Evolutionary conservation across 129 eudicot genomes (phyloP).

Genomic region (Kitagawia praeruptora): DNA sequence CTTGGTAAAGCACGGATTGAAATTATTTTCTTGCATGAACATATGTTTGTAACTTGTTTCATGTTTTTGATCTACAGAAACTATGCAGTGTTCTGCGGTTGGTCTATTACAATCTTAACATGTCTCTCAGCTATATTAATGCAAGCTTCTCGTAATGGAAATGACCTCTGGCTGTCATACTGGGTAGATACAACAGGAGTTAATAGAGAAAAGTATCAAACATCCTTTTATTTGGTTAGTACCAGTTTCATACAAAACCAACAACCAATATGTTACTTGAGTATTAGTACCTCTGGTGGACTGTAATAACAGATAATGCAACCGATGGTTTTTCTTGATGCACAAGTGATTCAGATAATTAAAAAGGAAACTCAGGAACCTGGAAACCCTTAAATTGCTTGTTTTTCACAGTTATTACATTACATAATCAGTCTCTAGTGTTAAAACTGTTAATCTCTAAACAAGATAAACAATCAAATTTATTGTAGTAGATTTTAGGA

Average conservation of each 20-base stretch:
- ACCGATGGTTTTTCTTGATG: not conserved
- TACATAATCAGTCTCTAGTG: not conserved
- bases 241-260: not conserved
- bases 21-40: not conserved
- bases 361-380: not conserved
- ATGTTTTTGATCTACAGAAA: conserved; percentile 37
- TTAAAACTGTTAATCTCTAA: not conserved
- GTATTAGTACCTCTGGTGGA: not conserved
- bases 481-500: not conserved
- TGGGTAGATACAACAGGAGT: conserved; percentile 77
- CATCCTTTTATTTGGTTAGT: conserved; percentile 70
- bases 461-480: not conserved
- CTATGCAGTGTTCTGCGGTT: conserved; percentile 85
- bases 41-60: conserved; percentile 6
- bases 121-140: conserved; percentile 76
- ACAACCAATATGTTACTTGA: not conserved
- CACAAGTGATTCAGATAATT: not conserved
- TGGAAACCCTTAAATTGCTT: not conserved
- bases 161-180: conserved; percentile 89
- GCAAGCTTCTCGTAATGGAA: conserved; percentile 97
- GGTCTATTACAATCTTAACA: conserved; percentile 55
- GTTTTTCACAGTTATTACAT: not conserved
- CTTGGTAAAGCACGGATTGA: not conserved
- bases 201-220: conserved; percentile 22
- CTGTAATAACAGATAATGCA: not conserved